A percentile compares a stretch with the other conserved stretches of the same genome.
These are phyloP conservation scores for Isoetes taiwanensis DNA, from an alignment of 75 land plant species.

Conservation along the genomic window DNA sequence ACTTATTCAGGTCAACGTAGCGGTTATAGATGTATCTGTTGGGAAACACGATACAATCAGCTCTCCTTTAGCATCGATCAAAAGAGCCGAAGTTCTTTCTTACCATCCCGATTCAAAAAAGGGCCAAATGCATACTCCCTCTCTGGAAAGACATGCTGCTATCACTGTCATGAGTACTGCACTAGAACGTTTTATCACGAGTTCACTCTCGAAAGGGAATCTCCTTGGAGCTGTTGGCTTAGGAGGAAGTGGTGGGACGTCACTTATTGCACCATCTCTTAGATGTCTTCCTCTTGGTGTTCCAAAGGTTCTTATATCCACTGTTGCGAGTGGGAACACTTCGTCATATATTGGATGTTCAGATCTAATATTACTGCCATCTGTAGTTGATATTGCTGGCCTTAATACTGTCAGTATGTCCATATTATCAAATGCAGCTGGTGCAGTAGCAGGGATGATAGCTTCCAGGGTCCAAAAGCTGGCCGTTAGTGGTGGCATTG, in stretches of 20 bases:
- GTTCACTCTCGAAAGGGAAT: slow-evolving; percentile 19
- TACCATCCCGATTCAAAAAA: slow-evolving; percentile 18
- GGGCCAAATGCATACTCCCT: slow-evolving; percentile 17
- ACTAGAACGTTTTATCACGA: slow-evolving; percentile 39
- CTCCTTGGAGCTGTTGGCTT: slow-evolving; percentile 69
- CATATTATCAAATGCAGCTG: slow-evolving; percentile 67
- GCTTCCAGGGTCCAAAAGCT: slow-evolving; percentile 14
- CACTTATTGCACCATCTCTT: slow-evolving; percentile 66
- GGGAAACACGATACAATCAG: slow-evolving; percentile 11
- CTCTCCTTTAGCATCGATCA: slow-evolving; percentile 27
- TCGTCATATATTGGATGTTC: slow-evolving; percentile 66
- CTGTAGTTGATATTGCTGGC: slow-evolving; percentile 73
- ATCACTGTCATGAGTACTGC: slow-evolving; percentile 48
- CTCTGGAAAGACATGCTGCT: slow-evolving; percentile 60
- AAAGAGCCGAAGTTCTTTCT: slow-evolving; percentile 47
- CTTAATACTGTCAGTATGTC: slow-evolving; percentile 65
- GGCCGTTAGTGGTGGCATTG: slow-evolving; percentile 2
- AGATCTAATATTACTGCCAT: slow-evolving; percentile 74
- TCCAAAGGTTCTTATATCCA: slow-evolving; percentile 81
- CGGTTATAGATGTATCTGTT: slow-evolving; percentile 69
- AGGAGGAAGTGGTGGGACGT: slow-evolving; percentile 96
- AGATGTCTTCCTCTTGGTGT: slow-evolving; percentile 69
- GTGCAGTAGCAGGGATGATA: slow-evolving; percentile 84
- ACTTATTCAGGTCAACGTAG: slow-evolving; percentile 50
- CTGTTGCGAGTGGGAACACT: slow-evolving; percentile 91